Evolutionary conservation across 306 rosid species (phyloP).

Genomic region (Mimosa pudica): DNA sequence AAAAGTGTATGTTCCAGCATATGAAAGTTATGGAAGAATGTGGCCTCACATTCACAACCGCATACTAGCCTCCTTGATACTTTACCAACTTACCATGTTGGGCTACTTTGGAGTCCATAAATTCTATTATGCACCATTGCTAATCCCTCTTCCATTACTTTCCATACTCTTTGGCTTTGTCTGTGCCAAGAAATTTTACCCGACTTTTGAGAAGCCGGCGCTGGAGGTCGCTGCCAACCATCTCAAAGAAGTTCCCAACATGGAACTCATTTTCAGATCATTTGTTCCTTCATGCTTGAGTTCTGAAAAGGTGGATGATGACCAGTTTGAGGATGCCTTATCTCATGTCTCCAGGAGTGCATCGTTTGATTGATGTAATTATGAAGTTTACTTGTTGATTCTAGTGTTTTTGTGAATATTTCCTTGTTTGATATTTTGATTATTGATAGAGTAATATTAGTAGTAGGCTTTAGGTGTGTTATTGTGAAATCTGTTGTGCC

Average conservation of each 20-base stretch:
- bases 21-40: constrained; percentile 86
- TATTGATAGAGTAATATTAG: background rate
- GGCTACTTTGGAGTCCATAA: constrained; percentile 70
- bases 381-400: constrained; percentile 19
- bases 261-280: constrained; percentile 68
- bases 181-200: constrained; percentile 73
- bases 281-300: constrained; percentile 78
- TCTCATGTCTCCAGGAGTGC: constrained; percentile 62
- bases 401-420: constrained; percentile 10
- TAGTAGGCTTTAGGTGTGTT: constrained; percentile 38
- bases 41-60: constrained; percentile 91
- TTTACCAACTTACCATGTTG: constrained; percentile 82
- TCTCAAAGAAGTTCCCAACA: constrained; percentile 66
- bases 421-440: constrained; percentile 18
- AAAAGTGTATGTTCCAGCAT: constrained; percentile 82
- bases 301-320: constrained; percentile 65
- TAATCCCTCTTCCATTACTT: constrained; percentile 66
- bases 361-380: constrained; percentile 43
- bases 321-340: constrained; percentile 70
- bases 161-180: constrained; percentile 53
- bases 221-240: constrained; percentile 61
- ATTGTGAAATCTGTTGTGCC: constrained; percentile 14
- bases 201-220: constrained; percentile 47
- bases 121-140: constrained; percentile 49
- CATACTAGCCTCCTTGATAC: constrained; percentile 65